These are phyloP conservation scores for Pseudogymnoascus sp. DNA, from an alignment of 2,329 filamentous ascomycete species.

Conservation along the genomic window DNA sequence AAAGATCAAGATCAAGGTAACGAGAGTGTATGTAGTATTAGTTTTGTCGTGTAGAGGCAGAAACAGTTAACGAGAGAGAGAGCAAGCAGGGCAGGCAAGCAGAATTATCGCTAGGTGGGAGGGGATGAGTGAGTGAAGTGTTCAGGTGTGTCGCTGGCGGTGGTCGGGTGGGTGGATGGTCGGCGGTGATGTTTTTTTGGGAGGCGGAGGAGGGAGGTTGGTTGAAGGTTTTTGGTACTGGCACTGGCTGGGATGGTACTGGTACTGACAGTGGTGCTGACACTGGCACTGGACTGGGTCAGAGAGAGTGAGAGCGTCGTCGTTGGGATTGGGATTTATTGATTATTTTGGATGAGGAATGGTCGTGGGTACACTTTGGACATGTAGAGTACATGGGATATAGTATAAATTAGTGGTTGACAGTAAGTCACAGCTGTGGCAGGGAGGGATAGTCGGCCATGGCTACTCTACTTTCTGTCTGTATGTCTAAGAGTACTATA, in stretches of 20 bases:
- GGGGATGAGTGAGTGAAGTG: neutral
- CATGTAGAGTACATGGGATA: neutral
- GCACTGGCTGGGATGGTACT: neutral
- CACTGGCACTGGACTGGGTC: neutral
- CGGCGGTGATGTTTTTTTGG: neutral
- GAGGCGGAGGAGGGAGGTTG: neutral
- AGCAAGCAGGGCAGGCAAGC: neutral
- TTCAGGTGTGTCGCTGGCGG: neutral
- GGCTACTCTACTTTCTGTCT: too few relatives aligned
- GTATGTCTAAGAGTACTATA: too few relatives aligned
- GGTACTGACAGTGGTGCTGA: too few relatives aligned
- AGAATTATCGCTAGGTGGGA: neutral
- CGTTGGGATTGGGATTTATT: neutral
- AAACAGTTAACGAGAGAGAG: neutral
- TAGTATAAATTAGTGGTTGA: neutral
- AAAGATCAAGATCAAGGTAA: neutral
- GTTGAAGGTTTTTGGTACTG: neutral
- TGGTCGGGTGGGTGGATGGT: too few relatives aligned
- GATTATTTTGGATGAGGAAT: neutral
- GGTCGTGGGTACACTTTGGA: neutral
- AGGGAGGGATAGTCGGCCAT: neutral
- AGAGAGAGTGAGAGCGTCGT: neutral
- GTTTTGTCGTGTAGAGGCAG: neutral
- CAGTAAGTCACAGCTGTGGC: neutral
- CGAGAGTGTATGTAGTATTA: neutral